Conservation (phyloP, 805 yeast genomes). For the Scheffersomyces amazonensis region DNA sequence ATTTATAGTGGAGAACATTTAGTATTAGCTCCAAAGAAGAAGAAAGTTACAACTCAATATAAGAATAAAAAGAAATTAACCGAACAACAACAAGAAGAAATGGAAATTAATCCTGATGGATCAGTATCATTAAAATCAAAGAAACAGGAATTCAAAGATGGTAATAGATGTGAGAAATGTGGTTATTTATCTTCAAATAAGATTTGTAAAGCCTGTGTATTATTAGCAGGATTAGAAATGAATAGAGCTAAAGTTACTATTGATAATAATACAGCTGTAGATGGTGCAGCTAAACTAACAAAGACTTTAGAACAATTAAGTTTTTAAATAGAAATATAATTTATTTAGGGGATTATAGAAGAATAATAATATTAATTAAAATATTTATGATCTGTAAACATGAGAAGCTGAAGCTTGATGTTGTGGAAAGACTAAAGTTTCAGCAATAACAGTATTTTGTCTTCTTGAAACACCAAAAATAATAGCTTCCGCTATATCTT, state of each 20-base stretch:
- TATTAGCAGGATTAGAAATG: slow-evolving; percentile 79
- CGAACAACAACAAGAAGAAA: slow-evolving; percentile 26
- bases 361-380: neutral
- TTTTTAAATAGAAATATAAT: slow-evolving; percentile 37
- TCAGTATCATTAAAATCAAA: slow-evolving; percentile 43
- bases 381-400: slow-evolving; percentile 13
- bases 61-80: slow-evolving; percentile 23
- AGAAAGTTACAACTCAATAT: slow-evolving; percentile 34
- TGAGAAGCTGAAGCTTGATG: slow-evolving; percentile 33
- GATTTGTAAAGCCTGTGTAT: slow-evolving; percentile 89
- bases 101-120: slow-evolving; percentile 61
- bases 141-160: slow-evolving; percentile 47
- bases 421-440: slow-evolving; percentile 35
- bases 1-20: slow-evolving; percentile 91
- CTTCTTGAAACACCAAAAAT: slow-evolving; percentile 34
- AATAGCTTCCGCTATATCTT: slow-evolving; percentile 37
- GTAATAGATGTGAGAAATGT: slow-evolving; percentile 80
- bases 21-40: slow-evolving; percentile 57
- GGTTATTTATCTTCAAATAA: slow-evolving; percentile 87
- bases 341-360: neutral
- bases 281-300: slow-evolving; percentile 63
- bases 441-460: slow-evolving; percentile 36
- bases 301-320: slow-evolving; percentile 62
- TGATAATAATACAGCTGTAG: slow-evolving; percentile 49
- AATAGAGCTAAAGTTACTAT: slow-evolving; percentile 65